phyloP scores from a whole-genome alignment of 2,329 filamentous ascomycete genomes.

The Coniella vitis region DNA sequence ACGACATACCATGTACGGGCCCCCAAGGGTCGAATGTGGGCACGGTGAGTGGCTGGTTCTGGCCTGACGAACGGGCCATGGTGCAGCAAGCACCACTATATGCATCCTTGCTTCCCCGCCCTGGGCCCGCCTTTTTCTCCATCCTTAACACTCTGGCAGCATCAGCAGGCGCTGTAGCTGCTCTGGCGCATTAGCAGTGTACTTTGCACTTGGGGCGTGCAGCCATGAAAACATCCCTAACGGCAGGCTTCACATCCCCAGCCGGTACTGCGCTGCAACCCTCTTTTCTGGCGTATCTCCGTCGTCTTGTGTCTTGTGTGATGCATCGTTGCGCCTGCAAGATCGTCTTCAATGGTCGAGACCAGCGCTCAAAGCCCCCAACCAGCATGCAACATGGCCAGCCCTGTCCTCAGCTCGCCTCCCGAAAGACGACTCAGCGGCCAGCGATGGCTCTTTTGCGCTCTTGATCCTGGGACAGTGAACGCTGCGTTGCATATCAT shows the following conservation, averaged over 20 bases:
- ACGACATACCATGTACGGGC: neutral
- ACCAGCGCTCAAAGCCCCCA: neutral
- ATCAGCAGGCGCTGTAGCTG: no score
- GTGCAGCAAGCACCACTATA: no score
- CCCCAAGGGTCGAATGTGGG: neutral
- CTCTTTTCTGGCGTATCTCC: neutral
- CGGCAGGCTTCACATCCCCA: no score
- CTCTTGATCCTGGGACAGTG: neutral
- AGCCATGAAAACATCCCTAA: no score
- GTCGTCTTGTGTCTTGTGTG: neutral
- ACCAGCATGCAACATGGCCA: conserved; percentile 5
- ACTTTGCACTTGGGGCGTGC: no score
- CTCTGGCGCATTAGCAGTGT: no score
- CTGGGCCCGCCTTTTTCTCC: no score
- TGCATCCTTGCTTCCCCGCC: neutral
- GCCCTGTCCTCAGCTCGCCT: conserved; percentile 4
- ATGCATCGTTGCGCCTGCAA: neutral
- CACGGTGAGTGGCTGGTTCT: conserved; percentile 5
- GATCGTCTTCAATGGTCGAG: neutral
- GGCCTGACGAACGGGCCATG: no score
- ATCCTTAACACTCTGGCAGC: no score
- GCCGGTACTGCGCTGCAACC: neutral
- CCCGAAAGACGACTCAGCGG: conserved; percentile 8
- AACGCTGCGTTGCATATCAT: no score
- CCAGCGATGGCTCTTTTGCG: conserved; percentile 6